Base-by-base conservation (phyloP, 805 yeast genomes). In the Metschnikowia shivogae region DNA sequence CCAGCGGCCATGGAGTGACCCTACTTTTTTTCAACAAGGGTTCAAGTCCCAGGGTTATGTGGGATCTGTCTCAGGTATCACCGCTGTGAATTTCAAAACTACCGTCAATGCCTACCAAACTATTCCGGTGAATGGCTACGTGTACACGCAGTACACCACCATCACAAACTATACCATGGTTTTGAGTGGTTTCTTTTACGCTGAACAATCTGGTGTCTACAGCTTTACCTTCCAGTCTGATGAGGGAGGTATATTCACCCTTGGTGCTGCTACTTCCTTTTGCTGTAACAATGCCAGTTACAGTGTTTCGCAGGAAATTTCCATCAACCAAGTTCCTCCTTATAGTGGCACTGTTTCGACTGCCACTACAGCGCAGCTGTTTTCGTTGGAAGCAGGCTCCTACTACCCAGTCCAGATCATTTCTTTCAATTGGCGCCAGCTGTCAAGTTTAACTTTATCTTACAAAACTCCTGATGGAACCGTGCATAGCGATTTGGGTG, bases 231-330 rank as follows among this genome's bases (percentile, higher is more conserved):
- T 24, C 13, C 13, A 0, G 5, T 10, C 31, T 6, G 39, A 36
- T n/a, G 39, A 36, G 22, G 39, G 39, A 3, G 39, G 39, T 11
- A 26, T 36, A 13, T n/a, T 36, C 8, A 13, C 12, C 10, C 13
- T 36, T 6, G 39, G 39, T 12, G 20, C 20, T 8, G 29, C 30
- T 5, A 6, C 5, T 12, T 12, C 12, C n/a, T 6, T 3, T 4
- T 52, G 56, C 36, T 52, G 56, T 38, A 36, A 46, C 26, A 48
- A 52, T 33, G 50, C 56, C 7, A 36, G 45, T 9, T 47, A 47
- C 4, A 39, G 44, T 35, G 52, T 50, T 5, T 37, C 47, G 12
- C 44, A 45, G 3, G 42, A 35, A 10, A 42, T 49, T 36, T 35
- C 35, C 6, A 45, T 46, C 42, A 22, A 41, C 36, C 47, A 42